Evolutionary conservation across 371 early-diverging fungal species (phyloP), one percentile per base, ranked within the genome.

Genomic region (Syncephalastrum contaminatum): DNA sequence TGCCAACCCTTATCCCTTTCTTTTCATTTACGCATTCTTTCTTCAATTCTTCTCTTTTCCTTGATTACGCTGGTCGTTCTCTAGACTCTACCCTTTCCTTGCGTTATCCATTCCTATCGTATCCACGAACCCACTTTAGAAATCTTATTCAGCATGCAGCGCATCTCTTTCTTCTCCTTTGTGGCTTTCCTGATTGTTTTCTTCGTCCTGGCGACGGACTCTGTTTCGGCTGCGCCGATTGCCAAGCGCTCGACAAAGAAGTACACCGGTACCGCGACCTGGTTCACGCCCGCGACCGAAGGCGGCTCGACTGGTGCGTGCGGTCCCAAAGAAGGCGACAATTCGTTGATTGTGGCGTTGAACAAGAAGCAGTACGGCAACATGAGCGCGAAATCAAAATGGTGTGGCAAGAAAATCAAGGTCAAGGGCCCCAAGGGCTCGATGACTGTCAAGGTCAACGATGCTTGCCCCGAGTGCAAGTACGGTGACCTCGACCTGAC

Each of bases 261-360:
- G 15, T 67, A 67, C 44, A 15, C 41, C 20, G 67, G 67, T 16
- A 56, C 40, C 16, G 67, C 49, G 12, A 67, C 67, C 16, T 67
- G 63, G 63, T 62, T 67, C 43, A 19, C 30, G 24, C 50, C 50
- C 13, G 66, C 46, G 12, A 30, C 43, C 2, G 63, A 67, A 52
- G 67, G 67, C 15, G 67, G 67, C 50, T 25, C 50, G 16, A 51
- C 45, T 22, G 67, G 67, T 40, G 59, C 67, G 14, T 67, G 67
- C 41, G 67, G 67, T 49, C 67, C 67, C 36, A 20, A 60, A 20
- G 67, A 59, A 47, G 48, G 49, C 53, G 41, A 56, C 18, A 52
- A 58, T 20, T 67, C 67, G 3, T 30, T 51, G 43, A 67, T 67
- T 25, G 67, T 63, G 10, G 67, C 67, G 18, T 22, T 67, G 53